These are phyloP conservation scores for Umbelopsis vinacea DNA, from an alignment of 192 early-diverging fungal genomes.

Conservation along the genomic window DNA sequence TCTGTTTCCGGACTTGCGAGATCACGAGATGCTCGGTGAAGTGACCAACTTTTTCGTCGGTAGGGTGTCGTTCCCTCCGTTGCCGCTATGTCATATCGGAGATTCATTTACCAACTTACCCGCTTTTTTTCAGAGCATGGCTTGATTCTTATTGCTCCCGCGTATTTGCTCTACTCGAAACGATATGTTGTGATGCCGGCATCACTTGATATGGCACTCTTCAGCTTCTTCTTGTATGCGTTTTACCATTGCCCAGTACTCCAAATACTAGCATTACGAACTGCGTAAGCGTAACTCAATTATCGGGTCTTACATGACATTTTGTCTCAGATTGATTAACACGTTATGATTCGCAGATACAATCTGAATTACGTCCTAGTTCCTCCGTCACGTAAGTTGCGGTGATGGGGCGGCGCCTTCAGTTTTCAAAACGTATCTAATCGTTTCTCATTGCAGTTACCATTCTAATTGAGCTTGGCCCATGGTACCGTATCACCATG, in stretches of 20 bases:
- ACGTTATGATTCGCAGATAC: slow-evolving; percentile 23
- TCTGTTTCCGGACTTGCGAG: slow-evolving; percentile 54
- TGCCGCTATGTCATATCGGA: not conserved
- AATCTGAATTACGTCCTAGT: slow-evolving; percentile 60
- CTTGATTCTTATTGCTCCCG: slow-evolving; percentile 45
- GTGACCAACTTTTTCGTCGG: slow-evolving; percentile 57
- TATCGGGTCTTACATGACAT: not conserved
- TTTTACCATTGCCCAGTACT: slow-evolving; percentile 55
- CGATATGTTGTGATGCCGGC: slow-evolving; percentile 56
- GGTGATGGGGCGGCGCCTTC: too few species aligned
- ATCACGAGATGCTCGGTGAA: slow-evolving; percentile 53
- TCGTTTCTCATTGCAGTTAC: too few species aligned
- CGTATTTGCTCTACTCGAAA: slow-evolving; percentile 51
- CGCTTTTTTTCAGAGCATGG: slow-evolving; percentile 48
- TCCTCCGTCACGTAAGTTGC: slow-evolving; percentile 54
- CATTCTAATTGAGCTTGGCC: slow-evolving; percentile 30
- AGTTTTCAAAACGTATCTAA: too few species aligned
- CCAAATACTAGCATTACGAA: slow-evolving; percentile 43
- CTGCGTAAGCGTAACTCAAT: slow-evolving; percentile 4
- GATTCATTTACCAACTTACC: slow-evolving; percentile 13
- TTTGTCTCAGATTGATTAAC: not conserved
- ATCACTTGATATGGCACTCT: slow-evolving; percentile 49
- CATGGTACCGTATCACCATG: slow-evolving; percentile 37
- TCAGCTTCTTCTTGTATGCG: slow-evolving; percentile 57
- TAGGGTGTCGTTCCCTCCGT: slow-evolving; percentile 16